These are phyloP conservation scores for Coniochaeta hoffmannii DNA, from an alignment of 2,329 filamentous ascomycete genomes.

Conservation along the genomic window DNA sequence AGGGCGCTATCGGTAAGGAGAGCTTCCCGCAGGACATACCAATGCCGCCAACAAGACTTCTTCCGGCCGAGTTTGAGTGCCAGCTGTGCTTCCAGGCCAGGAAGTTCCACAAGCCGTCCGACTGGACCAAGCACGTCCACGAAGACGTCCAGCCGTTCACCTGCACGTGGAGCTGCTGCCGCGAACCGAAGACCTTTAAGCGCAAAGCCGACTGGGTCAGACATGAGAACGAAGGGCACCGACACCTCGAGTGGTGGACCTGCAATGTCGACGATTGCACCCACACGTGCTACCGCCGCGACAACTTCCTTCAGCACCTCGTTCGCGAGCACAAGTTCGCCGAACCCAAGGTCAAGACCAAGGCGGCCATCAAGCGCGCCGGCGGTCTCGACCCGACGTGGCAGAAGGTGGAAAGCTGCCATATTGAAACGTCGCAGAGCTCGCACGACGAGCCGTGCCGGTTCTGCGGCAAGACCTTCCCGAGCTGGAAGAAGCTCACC, in stretches of 20 bases:
- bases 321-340: constrained; percentile 83
- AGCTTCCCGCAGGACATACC: constrained; percentile 77
- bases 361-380: constrained; percentile 56
- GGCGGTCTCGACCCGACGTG: constrained; percentile 58
- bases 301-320: constrained; percentile 90
- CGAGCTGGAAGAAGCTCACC: constrained; percentile 86
- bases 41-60: constrained; percentile 64
- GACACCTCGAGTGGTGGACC: constrained; percentile 85
- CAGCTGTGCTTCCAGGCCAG: constrained; percentile 79
- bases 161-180: constrained; percentile 79
- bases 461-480: constrained; percentile 76
- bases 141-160: constrained; percentile 92
- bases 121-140: constrained; percentile 95
- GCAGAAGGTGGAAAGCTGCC: constrained; percentile 72
- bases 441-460: constrained; percentile 75
- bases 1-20: constrained; percentile 62
- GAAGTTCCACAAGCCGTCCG: constrained; percentile 82
- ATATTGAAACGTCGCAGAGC: constrained; percentile 55
- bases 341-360: constrained; percentile 75
- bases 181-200: constrained; percentile 86
- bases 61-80: constrained; percentile 87
- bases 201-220: constrained; percentile 93
- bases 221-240: constrained; percentile 86
- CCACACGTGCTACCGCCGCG: constrained; percentile 78
- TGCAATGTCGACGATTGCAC: constrained; percentile 75